Evolutionary conservation across 805 yeast species (phyloP).

Genomic region (Schwanniomyces polymorphus): DNA sequence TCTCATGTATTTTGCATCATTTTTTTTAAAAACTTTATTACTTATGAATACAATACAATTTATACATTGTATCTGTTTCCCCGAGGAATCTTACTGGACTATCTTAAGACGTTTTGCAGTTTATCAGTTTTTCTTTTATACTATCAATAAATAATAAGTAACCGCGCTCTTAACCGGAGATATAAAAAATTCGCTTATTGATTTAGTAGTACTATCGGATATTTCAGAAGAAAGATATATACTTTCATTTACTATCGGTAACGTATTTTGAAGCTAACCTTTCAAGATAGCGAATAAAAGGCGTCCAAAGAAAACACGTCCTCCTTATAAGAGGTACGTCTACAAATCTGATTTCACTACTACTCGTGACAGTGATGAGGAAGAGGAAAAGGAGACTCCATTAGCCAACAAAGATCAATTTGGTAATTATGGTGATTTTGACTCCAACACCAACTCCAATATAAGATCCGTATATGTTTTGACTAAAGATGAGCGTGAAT

Average conservation of each 20-base stretch:
- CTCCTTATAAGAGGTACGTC: slow-evolving; percentile 77
- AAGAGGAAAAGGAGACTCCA: slow-evolving; percentile 10
- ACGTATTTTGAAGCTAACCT: background rate
- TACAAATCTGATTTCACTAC: slow-evolving; percentile 42
- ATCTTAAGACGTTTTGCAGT: too few species aligned
- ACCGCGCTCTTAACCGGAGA: background rate
- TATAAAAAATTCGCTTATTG: background rate
- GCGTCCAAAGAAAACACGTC: slow-evolving; percentile 79
- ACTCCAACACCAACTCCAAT: slow-evolving; percentile 21
- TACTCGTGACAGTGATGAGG: slow-evolving; percentile 24
- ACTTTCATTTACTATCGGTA: background rate
- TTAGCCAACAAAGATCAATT: slow-evolving; percentile 9
- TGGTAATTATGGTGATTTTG: slow-evolving; percentile 26
- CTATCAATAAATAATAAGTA: background rate
- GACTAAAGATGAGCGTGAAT: slow-evolving; percentile 17
- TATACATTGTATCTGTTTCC: too few species aligned
- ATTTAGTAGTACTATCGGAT: background rate
- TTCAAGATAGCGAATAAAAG: slow-evolving; percentile 78
- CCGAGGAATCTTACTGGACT: too few species aligned
- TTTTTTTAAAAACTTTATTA: too few species aligned
- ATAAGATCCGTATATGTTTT: slow-evolving; percentile 35
- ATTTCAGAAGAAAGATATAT: background rate
- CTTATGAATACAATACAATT: too few species aligned
- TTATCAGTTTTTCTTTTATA: background rate
- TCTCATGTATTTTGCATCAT: too few species aligned